Base-by-base conservation (phyloP, 176 grass and related monocot genomes). In the Carex littledalei region DNA sequence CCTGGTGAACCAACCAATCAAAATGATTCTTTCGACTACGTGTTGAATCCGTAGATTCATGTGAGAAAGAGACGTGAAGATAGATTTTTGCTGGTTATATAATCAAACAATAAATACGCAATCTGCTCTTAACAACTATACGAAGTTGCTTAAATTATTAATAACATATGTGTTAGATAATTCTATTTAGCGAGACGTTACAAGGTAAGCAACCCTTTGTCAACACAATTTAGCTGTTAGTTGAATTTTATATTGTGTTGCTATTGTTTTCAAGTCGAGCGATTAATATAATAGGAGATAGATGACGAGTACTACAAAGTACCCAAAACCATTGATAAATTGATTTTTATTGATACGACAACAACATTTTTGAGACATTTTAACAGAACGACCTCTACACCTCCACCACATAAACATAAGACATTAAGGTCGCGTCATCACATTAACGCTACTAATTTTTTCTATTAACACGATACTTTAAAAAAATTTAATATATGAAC, bases 81-180 rank as follows among this genome's bases (percentile, higher is more conserved):
- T 14, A 50, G 47, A 45, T 45, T 65, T 45, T 81, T 81, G 37
- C 55, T 81, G 13, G 3, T 81, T 59, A 80, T 60, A 13, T 71
- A 83, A 63, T 67, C 41, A 83, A 66, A 14, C 35, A 83, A 53
- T 67, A 47, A 67, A 4, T 24, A 82, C 58, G 21, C 35, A 13
- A 82, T 41, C 18, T 12, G 18, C 32, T 82, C 34, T 83, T 63
- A 67, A 65, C 56, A 12, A 83, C 80, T 54, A 83, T 53, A 45
- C n/a, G 11, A 29, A 20, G 80, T 45, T 63, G 32, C 65, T 49
- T 82, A 49, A 82, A 16, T 49, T 49, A 47, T 2, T 16, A 50
- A 50, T 13, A 67, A 34, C 45, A 65, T 5, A 67, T 67, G 37
- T 52, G 39, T 43, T 63, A 32, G 6, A 67, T 67, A 67, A 67